Conservation (phyloP, 495 filamentous ascomycete genomes). For the Tuber aestivum region DNA sequence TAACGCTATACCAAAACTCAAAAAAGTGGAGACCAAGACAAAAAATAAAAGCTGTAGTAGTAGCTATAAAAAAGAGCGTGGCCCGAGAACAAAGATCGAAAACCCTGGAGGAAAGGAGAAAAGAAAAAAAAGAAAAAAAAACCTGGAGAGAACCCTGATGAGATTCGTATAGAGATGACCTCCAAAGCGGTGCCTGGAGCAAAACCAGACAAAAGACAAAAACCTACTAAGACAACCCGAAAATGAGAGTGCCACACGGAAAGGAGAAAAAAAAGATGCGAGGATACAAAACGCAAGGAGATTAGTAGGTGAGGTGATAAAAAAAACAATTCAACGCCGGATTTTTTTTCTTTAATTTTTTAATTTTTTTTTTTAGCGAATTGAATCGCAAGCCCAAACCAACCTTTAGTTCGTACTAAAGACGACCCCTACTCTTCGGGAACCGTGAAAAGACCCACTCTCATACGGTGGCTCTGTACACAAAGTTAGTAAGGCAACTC, state of each 20-base stretch:
- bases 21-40: background rate
- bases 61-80: background rate
- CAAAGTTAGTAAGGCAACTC: slow-evolving; percentile 22
- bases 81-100: slow-evolving; percentile 13
- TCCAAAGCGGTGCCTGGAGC: background rate
- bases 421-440: slow-evolving; percentile 37
- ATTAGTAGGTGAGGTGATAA: slow-evolving; percentile 26
- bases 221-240: background rate
- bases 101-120: background rate
- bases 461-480: slow-evolving; percentile 62
- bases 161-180: slow-evolving; percentile 3
- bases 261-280: slow-evolving; percentile 9
- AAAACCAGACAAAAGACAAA: background rate
- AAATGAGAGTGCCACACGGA: slow-evolving; percentile 1
- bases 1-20: slow-evolving; percentile 19
- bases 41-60: slow-evolving; percentile 10
- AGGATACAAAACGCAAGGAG: slow-evolving; percentile 20
- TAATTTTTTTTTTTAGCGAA: slow-evolving; percentile 33
- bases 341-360: slow-evolving; percentile 34
- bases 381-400: slow-evolving; percentile 20
- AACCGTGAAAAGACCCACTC: slow-evolving; percentile 56
- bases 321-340: slow-evolving; percentile 39
- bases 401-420: background rate
- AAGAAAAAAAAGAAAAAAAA: background rate
- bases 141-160: background rate